Evolutionary conservation across 208 protist genomes (phyloP).

Genomic region (Naegleria gruberi): DNA sequence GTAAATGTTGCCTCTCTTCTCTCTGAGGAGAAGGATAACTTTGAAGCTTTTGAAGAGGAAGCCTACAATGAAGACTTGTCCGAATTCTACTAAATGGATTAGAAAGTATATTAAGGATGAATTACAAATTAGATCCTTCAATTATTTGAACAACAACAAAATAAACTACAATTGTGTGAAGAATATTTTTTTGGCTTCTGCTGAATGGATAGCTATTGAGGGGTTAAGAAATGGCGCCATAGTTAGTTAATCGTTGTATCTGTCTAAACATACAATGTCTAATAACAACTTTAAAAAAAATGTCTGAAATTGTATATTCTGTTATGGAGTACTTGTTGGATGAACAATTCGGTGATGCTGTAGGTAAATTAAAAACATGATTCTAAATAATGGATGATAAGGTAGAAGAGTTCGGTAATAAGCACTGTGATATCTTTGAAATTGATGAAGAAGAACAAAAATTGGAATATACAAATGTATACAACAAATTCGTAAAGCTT

Average conservation of each 20-base stretch:
- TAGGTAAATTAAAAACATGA: not conserved
- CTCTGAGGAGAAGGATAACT: not conserved
- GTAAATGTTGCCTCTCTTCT: not conserved
- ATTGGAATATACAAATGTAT: conserved; percentile 9
- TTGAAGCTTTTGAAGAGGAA: not conserved
- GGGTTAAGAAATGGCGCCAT: too few relatives aligned
- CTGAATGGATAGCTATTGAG: too few relatives aligned
- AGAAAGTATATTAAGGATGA: too few relatives aligned
- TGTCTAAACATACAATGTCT: too few relatives aligned
- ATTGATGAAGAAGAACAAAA: not conserved
- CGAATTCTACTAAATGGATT: not conserved
- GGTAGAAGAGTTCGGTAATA: not conserved
- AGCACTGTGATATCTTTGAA: not conserved
- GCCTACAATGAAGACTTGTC: not conserved
- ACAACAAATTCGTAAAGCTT: not conserved
- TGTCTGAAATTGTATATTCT: not conserved
- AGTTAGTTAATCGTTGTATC: too few relatives aligned
- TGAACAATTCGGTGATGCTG: not conserved
- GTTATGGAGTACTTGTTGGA: not conserved
- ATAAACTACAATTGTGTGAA: too few relatives aligned
- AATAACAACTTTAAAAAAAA: too few relatives aligned
- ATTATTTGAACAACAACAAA: too few relatives aligned
- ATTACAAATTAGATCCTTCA: too few relatives aligned
- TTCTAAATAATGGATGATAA: not conserved
- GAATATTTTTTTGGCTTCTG: too few relatives aligned